Conservation (phyloP, 2,329 filamentous ascomycete species). For the Aschersonia sp. region DNA sequence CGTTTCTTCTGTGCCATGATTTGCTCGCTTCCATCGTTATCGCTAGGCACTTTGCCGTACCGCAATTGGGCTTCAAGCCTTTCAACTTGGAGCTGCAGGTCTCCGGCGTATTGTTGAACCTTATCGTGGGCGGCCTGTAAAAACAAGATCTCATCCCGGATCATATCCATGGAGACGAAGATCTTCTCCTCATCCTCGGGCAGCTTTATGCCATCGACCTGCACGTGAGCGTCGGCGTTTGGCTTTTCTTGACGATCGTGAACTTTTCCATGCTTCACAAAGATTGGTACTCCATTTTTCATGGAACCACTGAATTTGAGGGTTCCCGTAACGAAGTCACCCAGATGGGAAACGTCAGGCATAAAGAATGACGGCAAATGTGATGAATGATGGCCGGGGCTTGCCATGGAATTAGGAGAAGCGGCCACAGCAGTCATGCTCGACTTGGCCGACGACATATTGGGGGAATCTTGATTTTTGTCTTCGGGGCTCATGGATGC, state of each 20-base stretch:
- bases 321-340: slow-evolving; percentile 41
- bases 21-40: slow-evolving; percentile 28
- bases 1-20: slow-evolving; percentile 38
- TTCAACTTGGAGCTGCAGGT: slow-evolving; percentile 36
- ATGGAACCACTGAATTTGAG: slow-evolving; percentile 35
- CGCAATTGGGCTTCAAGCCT: slow-evolving; percentile 33
- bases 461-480: slow-evolving; percentile 14
- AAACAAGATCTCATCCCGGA: slow-evolving; percentile 40
- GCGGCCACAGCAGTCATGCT: slow-evolving; percentile 26
- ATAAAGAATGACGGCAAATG: slow-evolving; percentile 38
- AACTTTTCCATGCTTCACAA: slow-evolving; percentile 38
- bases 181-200: slow-evolving; percentile 41
- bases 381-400: slow-evolving; percentile 21
- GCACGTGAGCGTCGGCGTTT: slow-evolving; percentile 23
- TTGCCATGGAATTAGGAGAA: slow-evolving; percentile 19
- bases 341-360: slow-evolving; percentile 38
- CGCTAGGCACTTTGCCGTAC: slow-evolving; percentile 27
- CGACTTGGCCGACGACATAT: slow-evolving; percentile 24
- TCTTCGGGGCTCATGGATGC: slow-evolving; percentile 17
- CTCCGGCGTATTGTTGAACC: slow-evolving; percentile 38
- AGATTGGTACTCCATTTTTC: slow-evolving; percentile 38
- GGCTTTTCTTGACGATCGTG: slow-evolving; percentile 25
- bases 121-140: slow-evolving; percentile 42
- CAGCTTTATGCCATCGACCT: slow-evolving; percentile 34
- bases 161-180: slow-evolving; percentile 48